Evolutionary conservation across 768 basidiomycete genomes (phyloP).

Genomic region (Suillus decipiens): DNA sequence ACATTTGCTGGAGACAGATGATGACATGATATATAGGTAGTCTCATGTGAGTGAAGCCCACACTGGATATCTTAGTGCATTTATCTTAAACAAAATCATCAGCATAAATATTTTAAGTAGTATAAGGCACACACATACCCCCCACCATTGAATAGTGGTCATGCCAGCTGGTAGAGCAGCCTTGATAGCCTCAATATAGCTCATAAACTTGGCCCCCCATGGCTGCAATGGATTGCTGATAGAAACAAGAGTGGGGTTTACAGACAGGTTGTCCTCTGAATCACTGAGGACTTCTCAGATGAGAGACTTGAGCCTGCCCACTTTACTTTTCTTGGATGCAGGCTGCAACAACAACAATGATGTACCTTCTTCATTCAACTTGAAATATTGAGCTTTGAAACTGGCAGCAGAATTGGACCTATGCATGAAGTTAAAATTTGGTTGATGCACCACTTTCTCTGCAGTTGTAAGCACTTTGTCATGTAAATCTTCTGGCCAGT

Average conservation of each 20-base stretch:
- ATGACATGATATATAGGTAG: slow-evolving; percentile 40
- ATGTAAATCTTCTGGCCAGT: slow-evolving; percentile 27
- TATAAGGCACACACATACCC: slow-evolving; percentile 26
- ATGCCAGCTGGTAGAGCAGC: slow-evolving; percentile 18
- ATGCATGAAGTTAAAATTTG: too few relatives aligned
- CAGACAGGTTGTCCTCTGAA: slow-evolving; percentile 13
- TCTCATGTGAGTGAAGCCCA: slow-evolving; percentile 41
- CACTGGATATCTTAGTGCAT: slow-evolving; percentile 29
- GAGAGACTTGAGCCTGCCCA: background rate
- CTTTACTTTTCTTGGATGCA: slow-evolving; percentile 10
- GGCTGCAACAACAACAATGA: background rate
- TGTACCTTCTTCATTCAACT: background rate
- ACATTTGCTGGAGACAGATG: slow-evolving; percentile 39
- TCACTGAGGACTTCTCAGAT: slow-evolving; percentile 10
- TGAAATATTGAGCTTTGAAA: slow-evolving; percentile 16
- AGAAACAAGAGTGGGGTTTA: background rate
- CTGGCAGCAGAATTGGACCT: slow-evolving; percentile 9
- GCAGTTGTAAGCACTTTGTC: slow-evolving; percentile 14
- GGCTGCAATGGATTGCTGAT: slow-evolving; percentile 14
- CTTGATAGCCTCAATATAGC: slow-evolving; percentile 18
- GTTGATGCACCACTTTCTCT: slow-evolving; percentile 20
- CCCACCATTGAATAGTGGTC: slow-evolving; percentile 35
- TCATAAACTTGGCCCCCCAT: slow-evolving; percentile 23
- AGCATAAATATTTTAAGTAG: background rate
- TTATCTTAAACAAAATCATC: slow-evolving; percentile 13